Evolutionary conservation across 192 early-diverging fungal species (phyloP).

Genomic region (Coemansia sp.): DNA sequence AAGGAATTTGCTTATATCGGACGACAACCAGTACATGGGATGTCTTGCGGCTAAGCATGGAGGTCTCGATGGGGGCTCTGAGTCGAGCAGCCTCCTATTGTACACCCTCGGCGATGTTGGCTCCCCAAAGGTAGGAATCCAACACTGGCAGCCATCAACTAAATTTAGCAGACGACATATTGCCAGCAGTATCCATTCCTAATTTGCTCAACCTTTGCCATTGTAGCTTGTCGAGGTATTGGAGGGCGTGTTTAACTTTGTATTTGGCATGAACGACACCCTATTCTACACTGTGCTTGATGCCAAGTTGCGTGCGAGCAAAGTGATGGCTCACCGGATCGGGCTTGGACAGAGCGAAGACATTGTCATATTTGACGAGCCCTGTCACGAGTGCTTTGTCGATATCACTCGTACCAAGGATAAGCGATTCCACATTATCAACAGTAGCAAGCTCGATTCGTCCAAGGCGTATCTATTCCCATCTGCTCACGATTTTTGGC

Average conservation of each 20-base stretch:
- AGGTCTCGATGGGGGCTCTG: constrained; percentile 15
- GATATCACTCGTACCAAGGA: constrained; percentile 80
- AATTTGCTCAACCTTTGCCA: background rate
- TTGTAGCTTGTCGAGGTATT: constrained; percentile 53
- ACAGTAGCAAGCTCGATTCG: constrained; percentile 72
- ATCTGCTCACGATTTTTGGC: constrained; percentile 26
- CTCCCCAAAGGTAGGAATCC: constrained; percentile 21
- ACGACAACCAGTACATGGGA: constrained; percentile 36
- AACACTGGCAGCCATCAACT: background rate
- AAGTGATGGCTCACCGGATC: constrained; percentile 47
- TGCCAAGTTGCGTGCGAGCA: constrained; percentile 69
- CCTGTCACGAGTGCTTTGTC: constrained; percentile 69
- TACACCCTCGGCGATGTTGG: constrained; percentile 22
- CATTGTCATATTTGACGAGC: constrained; percentile 64
- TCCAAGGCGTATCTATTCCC: constrained; percentile 68
- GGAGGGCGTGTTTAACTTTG: constrained; percentile 65
- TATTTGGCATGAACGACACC: constrained; percentile 60
- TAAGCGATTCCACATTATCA: constrained; percentile 67
- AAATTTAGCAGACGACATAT: background rate
- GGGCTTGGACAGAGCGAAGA: constrained; percentile 22
- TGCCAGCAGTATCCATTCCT: background rate
- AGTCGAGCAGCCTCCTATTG: constrained; percentile 39
- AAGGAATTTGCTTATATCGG: constrained; percentile 45
- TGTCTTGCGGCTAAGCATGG: constrained; percentile 24
- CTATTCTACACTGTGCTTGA: constrained; percentile 74